Evolutionary conservation across 129 eudicot genomes (phyloP).

Genomic region (Silybum marianum): DNA sequence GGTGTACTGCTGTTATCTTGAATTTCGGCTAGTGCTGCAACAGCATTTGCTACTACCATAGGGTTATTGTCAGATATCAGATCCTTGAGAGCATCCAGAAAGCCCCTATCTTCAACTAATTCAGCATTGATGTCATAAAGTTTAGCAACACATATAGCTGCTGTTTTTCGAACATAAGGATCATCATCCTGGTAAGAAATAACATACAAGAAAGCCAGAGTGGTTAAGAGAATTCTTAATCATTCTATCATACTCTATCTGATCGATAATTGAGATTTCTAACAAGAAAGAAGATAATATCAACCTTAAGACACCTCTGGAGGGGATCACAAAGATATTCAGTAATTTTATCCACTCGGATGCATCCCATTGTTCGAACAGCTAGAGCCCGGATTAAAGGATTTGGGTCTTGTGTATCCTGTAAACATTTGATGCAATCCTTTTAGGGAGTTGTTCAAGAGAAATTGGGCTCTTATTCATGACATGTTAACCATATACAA

Average conservation of each 20-base stretch:
- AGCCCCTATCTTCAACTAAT: slow-evolving; percentile 93
- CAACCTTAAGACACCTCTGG: slow-evolving; percentile 92
- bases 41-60: slow-evolving; percentile 98
- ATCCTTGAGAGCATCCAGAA: slow-evolving; percentile 87
- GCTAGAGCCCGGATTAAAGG: slow-evolving; percentile 96
- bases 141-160: slow-evolving; percentile 97
- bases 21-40: slow-evolving; percentile 94
- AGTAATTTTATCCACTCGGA: slow-evolving; percentile 92
- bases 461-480: not conserved
- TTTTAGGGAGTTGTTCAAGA: slow-evolving; percentile 6
- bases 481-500: not conserved
- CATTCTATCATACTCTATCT: not conserved
- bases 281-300: not conserved
- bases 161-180: slow-evolving; percentile 96
- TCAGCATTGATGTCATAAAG: slow-evolving; percentile 92
- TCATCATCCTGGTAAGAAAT: slow-evolving; percentile 71
- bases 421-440: slow-evolving; percentile 24
- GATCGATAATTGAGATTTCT: not conserved
- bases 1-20: slow-evolving; percentile 78
- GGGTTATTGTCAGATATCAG: slow-evolving; percentile 94
- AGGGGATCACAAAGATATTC: slow-evolving; percentile 95
- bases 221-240: not conserved
- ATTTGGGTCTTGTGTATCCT: slow-evolving; percentile 97
- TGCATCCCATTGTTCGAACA: slow-evolving; percentile 98
- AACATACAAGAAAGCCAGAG: not conserved